A percentile compares a stretch with the other conserved stretches of the same genome.
Evolutionary conservation across 2,329 filamentous ascomycete genomes (phyloP).

Genomic region (Cladosporium sp.): DNA sequence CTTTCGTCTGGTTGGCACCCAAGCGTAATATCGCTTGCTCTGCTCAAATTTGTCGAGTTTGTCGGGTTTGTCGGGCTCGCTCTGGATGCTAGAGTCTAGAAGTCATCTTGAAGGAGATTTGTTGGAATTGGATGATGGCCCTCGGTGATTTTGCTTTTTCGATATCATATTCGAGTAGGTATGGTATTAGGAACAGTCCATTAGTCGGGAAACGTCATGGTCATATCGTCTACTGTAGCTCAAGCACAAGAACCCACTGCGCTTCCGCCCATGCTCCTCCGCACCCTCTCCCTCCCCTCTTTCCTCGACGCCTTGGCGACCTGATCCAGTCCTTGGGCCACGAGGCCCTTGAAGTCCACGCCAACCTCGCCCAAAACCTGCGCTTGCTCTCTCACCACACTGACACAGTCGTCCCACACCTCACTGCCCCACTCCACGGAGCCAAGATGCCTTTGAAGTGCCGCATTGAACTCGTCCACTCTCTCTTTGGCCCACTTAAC

Average conservation of each 20-base stretch:
- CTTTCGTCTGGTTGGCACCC: background rate
- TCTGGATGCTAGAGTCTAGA: too few relatives aligned
- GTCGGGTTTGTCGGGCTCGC: too few relatives aligned
- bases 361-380: constrained; percentile 77
- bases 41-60: too few relatives aligned
- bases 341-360: constrained; percentile 79
- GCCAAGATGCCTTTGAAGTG: constrained; percentile 78
- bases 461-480: constrained; percentile 82
- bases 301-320: constrained; percentile 7
- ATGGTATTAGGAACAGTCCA: too few relatives aligned
- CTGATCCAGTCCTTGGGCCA: constrained; percentile 53
- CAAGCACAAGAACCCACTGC: background rate
- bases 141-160: too few relatives aligned
- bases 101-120: too few relatives aligned
- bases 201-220: too few relatives aligned
- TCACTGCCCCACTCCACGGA: constrained; percentile 72
- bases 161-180: too few relatives aligned
- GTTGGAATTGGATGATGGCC: too few relatives aligned
- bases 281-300: constrained; percentile 10
- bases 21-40: background rate
- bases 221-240: background rate
- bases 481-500: constrained; percentile 98
- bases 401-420: constrained; percentile 78
- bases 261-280: constrained; percentile 8
- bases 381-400: constrained; percentile 74